Evolutionary conservation across 495 filamentous ascomycete species (phyloP).

Genomic region (Talaromyces trachyspermus): DNA sequence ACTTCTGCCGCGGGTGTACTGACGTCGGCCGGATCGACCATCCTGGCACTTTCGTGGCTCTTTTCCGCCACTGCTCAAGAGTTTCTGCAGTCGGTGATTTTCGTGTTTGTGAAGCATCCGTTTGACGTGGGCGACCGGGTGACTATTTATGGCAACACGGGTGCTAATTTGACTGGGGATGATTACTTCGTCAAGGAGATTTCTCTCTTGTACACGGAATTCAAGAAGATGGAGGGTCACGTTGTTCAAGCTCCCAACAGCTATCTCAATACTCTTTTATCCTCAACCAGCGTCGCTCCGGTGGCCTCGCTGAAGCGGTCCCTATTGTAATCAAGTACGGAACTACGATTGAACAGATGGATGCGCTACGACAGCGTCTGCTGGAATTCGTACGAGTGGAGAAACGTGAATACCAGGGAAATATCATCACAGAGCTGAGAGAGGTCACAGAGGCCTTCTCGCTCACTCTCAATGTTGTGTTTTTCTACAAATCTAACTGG

Average conservation of each 20-base stretch:
- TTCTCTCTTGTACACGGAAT: constrained; percentile 90
- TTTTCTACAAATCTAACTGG: constrained; percentile 94
- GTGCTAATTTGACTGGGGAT: constrained; percentile 66
- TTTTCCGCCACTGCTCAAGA: constrained; percentile 90
- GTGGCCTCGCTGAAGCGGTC: constrained; percentile 80
- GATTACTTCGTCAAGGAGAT: constrained; percentile 97
- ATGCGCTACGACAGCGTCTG: constrained; percentile 73
- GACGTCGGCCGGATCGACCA: constrained; percentile 75
- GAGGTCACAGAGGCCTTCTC: constrained; percentile 57
- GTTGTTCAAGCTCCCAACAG: constrained; percentile 94
- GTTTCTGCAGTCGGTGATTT: constrained; percentile 84
- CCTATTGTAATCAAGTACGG: constrained; percentile 83
- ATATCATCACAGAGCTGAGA: constrained; percentile 83
- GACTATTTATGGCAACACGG: constrained; percentile 84
- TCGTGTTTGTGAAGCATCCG: constrained; percentile 96
- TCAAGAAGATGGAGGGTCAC: constrained; percentile 97
- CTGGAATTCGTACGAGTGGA: constrained; percentile 77
- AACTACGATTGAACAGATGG: constrained; percentile 79
- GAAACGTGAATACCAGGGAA: constrained; percentile 85
- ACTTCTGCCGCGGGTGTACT: constrained; percentile 79
- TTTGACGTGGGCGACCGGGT: constrained; percentile 96
- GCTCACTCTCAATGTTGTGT: constrained; percentile 87
- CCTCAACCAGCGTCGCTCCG: constrained; percentile 86
- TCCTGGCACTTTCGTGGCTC: constrained; percentile 86
- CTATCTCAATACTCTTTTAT: constrained; percentile 91